Conservation (phyloP, 2,329 filamentous ascomycete species). For the Hortaea werneckii region DNA sequence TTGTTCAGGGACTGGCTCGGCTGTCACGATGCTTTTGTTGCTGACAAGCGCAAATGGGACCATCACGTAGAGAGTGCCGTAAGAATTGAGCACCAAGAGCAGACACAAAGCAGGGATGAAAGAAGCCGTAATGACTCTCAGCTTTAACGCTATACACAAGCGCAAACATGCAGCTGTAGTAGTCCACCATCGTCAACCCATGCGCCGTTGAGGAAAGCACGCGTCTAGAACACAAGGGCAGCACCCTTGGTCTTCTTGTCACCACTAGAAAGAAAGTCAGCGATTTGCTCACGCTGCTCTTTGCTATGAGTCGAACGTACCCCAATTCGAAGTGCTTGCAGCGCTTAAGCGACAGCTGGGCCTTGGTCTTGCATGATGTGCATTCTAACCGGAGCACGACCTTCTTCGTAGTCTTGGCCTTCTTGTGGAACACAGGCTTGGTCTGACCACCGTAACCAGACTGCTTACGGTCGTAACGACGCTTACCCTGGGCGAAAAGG, state of each 20-base stretch:
- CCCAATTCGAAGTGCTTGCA: conserved; percentile 99
- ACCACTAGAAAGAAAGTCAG: conserved; percentile 52
- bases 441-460: conserved; percentile 99
- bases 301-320: conserved; percentile 47
- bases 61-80: too few relatives aligned
- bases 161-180: neutral
- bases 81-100: too few relatives aligned
- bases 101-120: neutral
- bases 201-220: neutral
- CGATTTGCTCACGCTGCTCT: neutral
- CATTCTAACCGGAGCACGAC: conserved; percentile 97
- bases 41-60: too few relatives aligned
- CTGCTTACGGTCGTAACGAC: conserved; percentile 99
- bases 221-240: conserved; percentile 92
- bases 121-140: neutral
- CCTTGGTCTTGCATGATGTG: conserved; percentile 96
- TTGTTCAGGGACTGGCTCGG: too few relatives aligned
- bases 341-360: conserved; percentile 94
- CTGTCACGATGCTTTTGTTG: too few relatives aligned
- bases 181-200: neutral
- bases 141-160: neutral
- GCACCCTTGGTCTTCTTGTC: conserved; percentile 99
- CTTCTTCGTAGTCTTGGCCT: conserved; percentile 99
- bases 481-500: conserved; percentile 96
- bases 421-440: conserved; percentile 99